phyloP scores from a whole-genome alignment of 108 stramenopile species.

The Cyclostephanos invisitatus region DNA sequence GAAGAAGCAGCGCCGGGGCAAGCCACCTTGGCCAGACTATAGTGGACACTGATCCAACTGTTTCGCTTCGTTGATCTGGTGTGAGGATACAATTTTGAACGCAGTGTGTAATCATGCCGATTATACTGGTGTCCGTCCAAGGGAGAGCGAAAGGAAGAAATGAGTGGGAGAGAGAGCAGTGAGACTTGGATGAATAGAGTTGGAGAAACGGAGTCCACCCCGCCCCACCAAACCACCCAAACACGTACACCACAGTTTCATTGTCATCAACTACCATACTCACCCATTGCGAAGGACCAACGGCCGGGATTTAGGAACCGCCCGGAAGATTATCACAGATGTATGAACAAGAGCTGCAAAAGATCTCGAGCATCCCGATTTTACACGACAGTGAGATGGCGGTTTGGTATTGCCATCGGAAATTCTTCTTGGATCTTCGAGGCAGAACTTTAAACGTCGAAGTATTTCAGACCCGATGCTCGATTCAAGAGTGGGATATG shows the following conservation, averaged over 20 bases:
- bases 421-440: conserved; percentile 16
- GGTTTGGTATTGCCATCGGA: conserved; percentile 38
- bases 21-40: conserved; percentile 74
- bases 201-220: too few relatives aligned
- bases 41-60: not conserved
- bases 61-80: conserved; percentile 25
- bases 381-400: conserved; percentile 41
- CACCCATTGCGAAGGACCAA: conserved; percentile 55
- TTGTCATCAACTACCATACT: too few relatives aligned
- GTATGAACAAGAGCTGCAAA: conserved; percentile 68
- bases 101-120: conserved; percentile 54
- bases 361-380: conserved; percentile 33
- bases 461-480: conserved; percentile 51
- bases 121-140: conserved; percentile 12
- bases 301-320: conserved; percentile 62
- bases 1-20: conserved; percentile 43
- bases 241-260: too few relatives aligned
- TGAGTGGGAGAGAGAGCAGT: too few relatives aligned
- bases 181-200: too few relatives aligned
- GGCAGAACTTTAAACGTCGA: conserved; percentile 35
- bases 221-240: too few relatives aligned
- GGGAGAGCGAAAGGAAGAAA: too few relatives aligned
- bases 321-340: conserved; percentile 67
- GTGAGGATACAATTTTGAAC: conserved; percentile 41
- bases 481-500: conserved; percentile 51